Conservation (phyloP, 345 rosid genomes). For the Eucalyptus paniculata region DNA sequence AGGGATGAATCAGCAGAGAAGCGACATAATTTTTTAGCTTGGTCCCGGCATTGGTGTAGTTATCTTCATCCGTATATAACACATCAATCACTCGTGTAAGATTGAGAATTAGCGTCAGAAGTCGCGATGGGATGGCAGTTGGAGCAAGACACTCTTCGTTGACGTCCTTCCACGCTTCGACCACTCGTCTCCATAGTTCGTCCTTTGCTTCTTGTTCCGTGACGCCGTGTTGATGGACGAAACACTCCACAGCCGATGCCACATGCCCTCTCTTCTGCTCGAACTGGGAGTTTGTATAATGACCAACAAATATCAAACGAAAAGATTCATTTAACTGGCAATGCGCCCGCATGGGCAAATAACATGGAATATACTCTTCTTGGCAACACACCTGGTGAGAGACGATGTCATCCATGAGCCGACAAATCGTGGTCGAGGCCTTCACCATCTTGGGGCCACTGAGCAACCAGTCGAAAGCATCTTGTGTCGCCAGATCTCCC, state of each 20-base stretch:
- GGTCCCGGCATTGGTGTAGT: not conserved
- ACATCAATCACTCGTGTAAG: not conserved
- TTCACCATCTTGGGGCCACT: not conserved
- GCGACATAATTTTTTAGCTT: not conserved
- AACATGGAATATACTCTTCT: not conserved
- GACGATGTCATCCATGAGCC: not conserved
- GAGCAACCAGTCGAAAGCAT: not conserved
- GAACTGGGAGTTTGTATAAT: not conserved
- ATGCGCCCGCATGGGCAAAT: not conserved
- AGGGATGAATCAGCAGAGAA: not conserved
- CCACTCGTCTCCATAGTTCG: not conserved
- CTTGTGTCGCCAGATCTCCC: not conserved
- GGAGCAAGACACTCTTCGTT: constrained; percentile 1
- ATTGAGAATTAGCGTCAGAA: constrained; percentile 1
- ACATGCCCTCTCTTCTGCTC: not conserved
- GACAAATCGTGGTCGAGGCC: not conserved
- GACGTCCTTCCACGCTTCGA: constrained; percentile 16
- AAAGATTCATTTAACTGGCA: not conserved
- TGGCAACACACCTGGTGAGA: not conserved
- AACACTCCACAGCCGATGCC: not conserved
- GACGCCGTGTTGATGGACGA: not conserved
- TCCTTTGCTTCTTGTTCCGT: not conserved
- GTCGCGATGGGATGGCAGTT: not conserved
- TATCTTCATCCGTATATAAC: constrained; percentile 2
- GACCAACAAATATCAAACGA: not conserved